Evolutionary conservation across 2,329 filamentous ascomycete species (phyloP), one percentile per base, ranked within the genome.

Genomic region (Rhexocercosporidium sp.): DNA sequence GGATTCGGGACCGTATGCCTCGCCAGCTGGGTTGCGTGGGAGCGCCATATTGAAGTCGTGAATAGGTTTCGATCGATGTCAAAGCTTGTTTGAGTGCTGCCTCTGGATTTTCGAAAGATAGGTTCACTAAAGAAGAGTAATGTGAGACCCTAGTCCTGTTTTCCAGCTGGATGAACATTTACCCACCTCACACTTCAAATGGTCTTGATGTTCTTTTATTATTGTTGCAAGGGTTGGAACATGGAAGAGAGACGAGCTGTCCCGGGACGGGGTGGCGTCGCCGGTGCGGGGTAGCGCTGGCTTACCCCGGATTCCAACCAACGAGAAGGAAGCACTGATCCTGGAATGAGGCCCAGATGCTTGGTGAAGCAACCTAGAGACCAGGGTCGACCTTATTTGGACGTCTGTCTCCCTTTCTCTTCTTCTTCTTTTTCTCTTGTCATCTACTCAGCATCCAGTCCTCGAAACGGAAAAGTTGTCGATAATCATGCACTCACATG

Each of bases 291-390:
- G 25, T 62, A 63, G 46, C 54, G 61, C 25, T n/a, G 14, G 12
- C 29, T 29, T 57, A 63, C 66, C 62, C 66, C 66, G 20, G 62
- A 60, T 67, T 67, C 29, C 25, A 54, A 34, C 65, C 60, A 68
- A 62, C 51, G 59, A 56, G 56, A 49, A 44, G 22, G 34, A 29
- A 27, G 64, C 25, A 64, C 34, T 44, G 22, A 49, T 37, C 46
- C 16, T n/a, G n/a, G n/a, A n/a, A n/a, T n/a, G n/a, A n/a, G n/a
- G n/a, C n/a, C n/a, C n/a, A n/a, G 7, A 22, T 12, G 18, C 53
- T 56, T 37, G 53, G n/a, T 39, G 29, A 37, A 41, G n/a, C 60
- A 62, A 51, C 29, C 29, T 53, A 62, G n/a, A 12, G 11, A 57
- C 27, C 51, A 39, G 29, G 51, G 25, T 34, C 25, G 5, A 34